phyloP scores from a whole-genome alignment of 2,329 filamentous ascomycete species.

The Stachybotrys elegans region DNA sequence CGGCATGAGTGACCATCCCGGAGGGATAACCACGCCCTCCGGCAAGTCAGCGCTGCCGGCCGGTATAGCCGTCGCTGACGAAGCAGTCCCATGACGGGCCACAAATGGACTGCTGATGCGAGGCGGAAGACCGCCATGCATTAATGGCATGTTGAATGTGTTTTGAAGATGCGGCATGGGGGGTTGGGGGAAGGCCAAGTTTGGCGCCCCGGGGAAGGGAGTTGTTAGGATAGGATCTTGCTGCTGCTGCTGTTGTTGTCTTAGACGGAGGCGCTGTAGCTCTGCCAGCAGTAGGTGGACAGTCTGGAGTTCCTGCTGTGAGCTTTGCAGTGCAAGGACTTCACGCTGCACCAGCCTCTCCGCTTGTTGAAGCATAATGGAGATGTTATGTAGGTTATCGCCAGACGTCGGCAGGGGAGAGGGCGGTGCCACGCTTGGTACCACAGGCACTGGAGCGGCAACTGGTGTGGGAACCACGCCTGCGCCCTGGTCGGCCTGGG shows the following conservation, averaged over 20 bases:
- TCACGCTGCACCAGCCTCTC: slow-evolving; percentile 67
- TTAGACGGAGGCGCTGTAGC: slow-evolving; percentile 58
- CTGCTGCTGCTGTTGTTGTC: slow-evolving; percentile 26
- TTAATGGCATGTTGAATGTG: slow-evolving; percentile 16
- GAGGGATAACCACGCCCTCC: slow-evolving; percentile 57
- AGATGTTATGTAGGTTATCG: slow-evolving; percentile 40
- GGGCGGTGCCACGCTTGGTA: slow-evolving; percentile 12
- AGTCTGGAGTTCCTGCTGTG: slow-evolving; percentile 63
- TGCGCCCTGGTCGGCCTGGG: slow-evolving; percentile 17
- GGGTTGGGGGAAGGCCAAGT: slow-evolving; percentile 13
- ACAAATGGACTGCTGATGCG: slow-evolving; percentile 36
- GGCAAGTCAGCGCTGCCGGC: slow-evolving; percentile 58
- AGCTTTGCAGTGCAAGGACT: slow-evolving; percentile 55
- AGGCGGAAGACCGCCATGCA: slow-evolving; percentile 16
- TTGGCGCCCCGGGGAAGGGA: slow-evolving; percentile 11
- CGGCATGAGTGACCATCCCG: slow-evolving; percentile 61
- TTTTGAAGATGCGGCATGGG: slow-evolving; percentile 11
- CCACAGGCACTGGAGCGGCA: slow-evolving; percentile 10
- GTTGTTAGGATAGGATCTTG: slow-evolving; percentile 6
- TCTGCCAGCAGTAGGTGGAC: slow-evolving; percentile 65
- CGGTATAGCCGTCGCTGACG: slow-evolving; percentile 47
- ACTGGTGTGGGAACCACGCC: slow-evolving; percentile 8
- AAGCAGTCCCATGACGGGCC: slow-evolving; percentile 41
- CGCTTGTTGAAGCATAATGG: slow-evolving; percentile 58
- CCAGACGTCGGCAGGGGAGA: slow-evolving; percentile 13